Conservation (phyloP, 1,284 basidiomycete genomes). For the Apiotrichum veenhuisii region DNA sequence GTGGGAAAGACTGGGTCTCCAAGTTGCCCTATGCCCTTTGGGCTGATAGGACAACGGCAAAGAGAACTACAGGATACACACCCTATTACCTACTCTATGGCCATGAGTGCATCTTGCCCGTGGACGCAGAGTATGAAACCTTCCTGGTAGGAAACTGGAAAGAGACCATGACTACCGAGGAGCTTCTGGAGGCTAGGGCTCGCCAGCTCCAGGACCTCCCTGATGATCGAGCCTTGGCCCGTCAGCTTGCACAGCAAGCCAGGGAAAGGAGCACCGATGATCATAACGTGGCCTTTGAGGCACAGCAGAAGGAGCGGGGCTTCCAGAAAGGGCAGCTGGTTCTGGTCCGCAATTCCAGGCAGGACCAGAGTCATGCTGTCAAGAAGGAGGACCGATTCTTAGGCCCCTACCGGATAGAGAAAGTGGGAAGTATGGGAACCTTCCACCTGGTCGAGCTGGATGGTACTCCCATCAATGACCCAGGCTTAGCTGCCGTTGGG, state of each 20-base stretch:
- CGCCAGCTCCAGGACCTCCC: conserved; percentile 1
- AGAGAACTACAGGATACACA: neutral
- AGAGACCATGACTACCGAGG: neutral
- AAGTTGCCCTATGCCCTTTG: conserved; percentile 1
- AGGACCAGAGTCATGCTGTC: neutral
- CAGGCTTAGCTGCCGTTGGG: neutral
- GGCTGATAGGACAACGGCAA: conserved; percentile 7
- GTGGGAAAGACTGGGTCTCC: neutral
- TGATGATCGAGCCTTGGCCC: neutral
- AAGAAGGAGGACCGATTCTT: too few species aligned
- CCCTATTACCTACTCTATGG: conserved; percentile 7
- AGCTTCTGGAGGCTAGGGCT: neutral
- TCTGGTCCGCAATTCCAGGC: conserved; percentile 1
- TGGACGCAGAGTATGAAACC: conserved; percentile 2
- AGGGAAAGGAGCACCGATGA: neutral
- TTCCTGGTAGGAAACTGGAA: conserved; percentile 1
- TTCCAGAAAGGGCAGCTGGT: neutral
- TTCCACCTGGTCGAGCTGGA: neutral
- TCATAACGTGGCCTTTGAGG: neutral
- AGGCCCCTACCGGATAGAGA: neutral
- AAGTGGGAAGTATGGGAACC: neutral
- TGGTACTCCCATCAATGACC: neutral
- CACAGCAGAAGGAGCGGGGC: neutral
- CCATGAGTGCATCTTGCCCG: conserved; percentile 3
- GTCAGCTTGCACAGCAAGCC: neutral